Evolutionary conservation across 2,329 filamentous ascomycete species (phyloP).

Genomic region (Colletotrichum kahawae): DNA sequence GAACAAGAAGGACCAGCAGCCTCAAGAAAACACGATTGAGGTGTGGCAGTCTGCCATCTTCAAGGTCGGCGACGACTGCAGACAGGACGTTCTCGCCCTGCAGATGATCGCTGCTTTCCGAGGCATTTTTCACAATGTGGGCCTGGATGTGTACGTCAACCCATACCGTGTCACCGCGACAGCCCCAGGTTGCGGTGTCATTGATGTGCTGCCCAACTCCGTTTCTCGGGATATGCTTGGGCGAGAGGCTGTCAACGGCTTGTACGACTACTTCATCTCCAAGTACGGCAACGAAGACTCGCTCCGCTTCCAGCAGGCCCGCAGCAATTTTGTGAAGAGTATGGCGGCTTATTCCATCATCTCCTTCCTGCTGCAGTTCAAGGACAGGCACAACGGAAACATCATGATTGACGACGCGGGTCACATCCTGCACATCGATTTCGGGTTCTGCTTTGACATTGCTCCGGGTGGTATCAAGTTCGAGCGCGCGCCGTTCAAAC

Average conservation of each 20-base stretch:
- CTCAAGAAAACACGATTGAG: constrained; percentile 71
- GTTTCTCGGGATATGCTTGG: constrained; percentile 99
- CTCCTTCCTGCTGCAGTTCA: constrained; percentile 96
- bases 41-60: constrained; percentile 99
- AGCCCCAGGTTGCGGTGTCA: constrained; percentile 95
- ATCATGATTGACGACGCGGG: constrained; percentile 99
- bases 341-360: constrained; percentile 99
- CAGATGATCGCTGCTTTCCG: constrained; percentile 99
- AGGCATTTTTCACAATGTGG: constrained; percentile 94
- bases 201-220: constrained; percentile 96
- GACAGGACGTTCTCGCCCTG: constrained; percentile 93
- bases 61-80: constrained; percentile 98
- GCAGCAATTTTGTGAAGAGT: constrained; percentile 97
- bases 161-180: constrained; percentile 98
- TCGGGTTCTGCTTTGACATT: constrained; percentile 99
- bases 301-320: constrained; percentile 90
- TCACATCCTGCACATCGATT: constrained; percentile 98
- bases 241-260: constrained; percentile 94
- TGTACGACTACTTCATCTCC: constrained; percentile 97
- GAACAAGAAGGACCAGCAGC: constrained; percentile 37
- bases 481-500: constrained; percentile 97
- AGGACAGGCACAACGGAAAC: constrained; percentile 98
- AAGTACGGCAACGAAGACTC: constrained; percentile 98
- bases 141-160: constrained; percentile 95
- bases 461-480: constrained; percentile 97